phyloP scores from a whole-genome alignment of 1,284 basidiomycete genomes.

The Irpex sp. region DNA sequence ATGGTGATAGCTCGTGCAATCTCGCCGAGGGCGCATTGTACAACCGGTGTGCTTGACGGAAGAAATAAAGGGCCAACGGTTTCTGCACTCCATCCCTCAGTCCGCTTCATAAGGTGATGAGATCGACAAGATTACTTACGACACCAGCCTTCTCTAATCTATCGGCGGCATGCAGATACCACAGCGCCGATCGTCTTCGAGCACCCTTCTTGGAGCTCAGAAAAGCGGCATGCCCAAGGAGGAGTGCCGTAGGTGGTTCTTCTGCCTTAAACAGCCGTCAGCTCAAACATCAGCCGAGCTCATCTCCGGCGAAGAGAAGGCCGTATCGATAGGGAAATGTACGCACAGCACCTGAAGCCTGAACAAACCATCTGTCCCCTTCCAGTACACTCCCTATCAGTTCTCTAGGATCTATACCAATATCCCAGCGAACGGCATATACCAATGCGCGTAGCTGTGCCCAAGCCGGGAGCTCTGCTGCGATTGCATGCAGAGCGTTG shows the following conservation, averaged over 20 bases:
- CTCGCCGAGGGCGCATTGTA: constrained; percentile 50
- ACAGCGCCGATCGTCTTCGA: constrained; percentile 62
- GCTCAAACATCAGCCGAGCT: background rate
- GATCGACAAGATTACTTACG: constrained; percentile 38
- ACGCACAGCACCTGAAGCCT: constrained; percentile 75
- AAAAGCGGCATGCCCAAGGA: constrained; percentile 73
- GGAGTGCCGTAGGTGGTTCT: constrained; percentile 70
- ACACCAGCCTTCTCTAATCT: constrained; percentile 77
- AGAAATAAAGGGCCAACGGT: constrained; percentile 77
- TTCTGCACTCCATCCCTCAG: constrained; percentile 43
- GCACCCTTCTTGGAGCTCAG: constrained; percentile 56
- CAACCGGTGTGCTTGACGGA: constrained; percentile 62
- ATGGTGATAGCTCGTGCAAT: constrained; percentile 53
- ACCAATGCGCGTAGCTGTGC: constrained; percentile 61
- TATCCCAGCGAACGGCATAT: constrained; percentile 74
- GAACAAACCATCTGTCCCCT: constrained; percentile 78
- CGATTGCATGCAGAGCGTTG: constrained; percentile 30
- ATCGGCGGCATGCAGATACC: constrained; percentile 73
- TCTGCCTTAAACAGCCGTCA: constrained; percentile 53
- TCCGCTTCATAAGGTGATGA: background rate
- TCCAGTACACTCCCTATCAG: constrained; percentile 55
- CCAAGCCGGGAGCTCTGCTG: constrained; percentile 50
- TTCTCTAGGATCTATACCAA: constrained; percentile 53
- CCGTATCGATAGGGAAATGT: constrained; percentile 2
- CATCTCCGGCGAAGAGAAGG: background rate